Percentiles rank a stretch among this genome's conserved stretches.
phyloP scores from a whole-genome alignment of 257 asterid species.

The Plantago elongata region DNA sequence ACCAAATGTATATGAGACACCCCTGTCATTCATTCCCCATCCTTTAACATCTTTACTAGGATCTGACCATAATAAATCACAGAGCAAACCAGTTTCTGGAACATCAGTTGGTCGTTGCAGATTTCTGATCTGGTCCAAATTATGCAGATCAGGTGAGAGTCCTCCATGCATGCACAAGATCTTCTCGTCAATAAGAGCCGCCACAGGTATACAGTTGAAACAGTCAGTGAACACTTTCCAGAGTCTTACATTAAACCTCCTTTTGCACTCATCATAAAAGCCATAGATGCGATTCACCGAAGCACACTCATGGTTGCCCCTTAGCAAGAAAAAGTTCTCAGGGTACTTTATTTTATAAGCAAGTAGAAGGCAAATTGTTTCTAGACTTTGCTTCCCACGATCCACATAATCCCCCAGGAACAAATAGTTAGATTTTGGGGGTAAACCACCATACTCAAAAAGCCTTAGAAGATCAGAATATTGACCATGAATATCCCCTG shows the following conservation, averaged over 20 bases:
- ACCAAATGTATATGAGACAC: constrained; percentile 31
- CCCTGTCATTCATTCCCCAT: constrained; percentile 34
- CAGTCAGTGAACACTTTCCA: constrained; percentile 18
- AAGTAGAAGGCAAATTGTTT: constrained; percentile 21
- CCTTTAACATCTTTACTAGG: constrained; percentile 28
- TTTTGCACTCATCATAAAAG: constrained; percentile 23
- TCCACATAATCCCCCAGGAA: constrained; percentile 34
- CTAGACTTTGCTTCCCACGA: constrained; percentile 25
- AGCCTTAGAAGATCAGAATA: constrained; percentile 28
- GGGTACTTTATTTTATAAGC: constrained; percentile 20
- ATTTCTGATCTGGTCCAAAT: constrained; percentile 28
- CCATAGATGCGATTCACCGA: constrained; percentile 24
- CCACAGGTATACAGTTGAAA: constrained; percentile 27
- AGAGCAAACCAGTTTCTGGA: constrained; percentile 21
- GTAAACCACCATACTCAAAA: constrained; percentile 32
- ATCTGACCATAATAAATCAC: constrained; percentile 31
- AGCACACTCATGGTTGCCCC: constrained; percentile 17
- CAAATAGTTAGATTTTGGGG: constrained; percentile 29
- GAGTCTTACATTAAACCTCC: constrained; percentile 23
- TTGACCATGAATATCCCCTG: constrained; percentile 31
- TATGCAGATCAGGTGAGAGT: constrained; percentile 28
- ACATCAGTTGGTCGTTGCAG: constrained; percentile 31
- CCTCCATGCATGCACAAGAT: constrained; percentile 36
- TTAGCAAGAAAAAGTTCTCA: constrained; percentile 17
- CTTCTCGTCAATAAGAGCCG: constrained; percentile 27